phyloP scores from a whole-genome alignment of 108 stramenopile genomes.

The Skeletonema marinoi region DNA sequence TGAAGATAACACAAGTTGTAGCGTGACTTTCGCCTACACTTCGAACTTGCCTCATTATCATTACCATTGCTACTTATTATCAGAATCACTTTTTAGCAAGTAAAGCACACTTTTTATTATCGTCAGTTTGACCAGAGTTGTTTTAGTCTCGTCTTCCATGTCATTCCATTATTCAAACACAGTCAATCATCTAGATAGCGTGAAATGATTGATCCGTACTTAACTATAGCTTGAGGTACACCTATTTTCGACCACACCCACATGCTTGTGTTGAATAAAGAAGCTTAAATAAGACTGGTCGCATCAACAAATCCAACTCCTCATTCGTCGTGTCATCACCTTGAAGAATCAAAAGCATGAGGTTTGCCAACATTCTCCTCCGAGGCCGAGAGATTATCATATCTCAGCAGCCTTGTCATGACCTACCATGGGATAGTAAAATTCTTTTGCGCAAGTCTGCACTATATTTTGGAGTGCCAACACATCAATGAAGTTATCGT shows the following conservation, averaged over 20 bases:
- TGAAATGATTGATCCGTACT: conserved; percentile 82
- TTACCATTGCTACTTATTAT: neutral
- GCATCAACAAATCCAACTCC: conserved; percentile 65
- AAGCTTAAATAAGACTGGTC: conserved; percentile 76
- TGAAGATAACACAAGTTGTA: neutral
- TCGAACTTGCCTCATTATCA: neutral
- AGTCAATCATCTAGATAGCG: conserved; percentile 73
- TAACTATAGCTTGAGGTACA: conserved; percentile 68
- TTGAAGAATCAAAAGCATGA: conserved; percentile 69
- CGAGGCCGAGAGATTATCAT: conserved; percentile 31
- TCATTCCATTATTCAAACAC: conserved; percentile 57
- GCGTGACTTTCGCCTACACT: neutral
- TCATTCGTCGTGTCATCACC: conserved; percentile 58
- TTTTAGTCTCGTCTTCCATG: conserved; percentile 3
- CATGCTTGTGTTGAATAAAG: conserved; percentile 44
- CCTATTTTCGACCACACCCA: conserved; percentile 59
- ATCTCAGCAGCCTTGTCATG: conserved; percentile 85
- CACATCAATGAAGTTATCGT: conserved; percentile 72
- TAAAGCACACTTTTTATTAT: neutral
- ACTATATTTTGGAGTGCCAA: conserved; percentile 82
- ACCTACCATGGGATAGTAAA: conserved; percentile 75
- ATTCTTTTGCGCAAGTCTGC: conserved; percentile 81
- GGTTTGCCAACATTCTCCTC: conserved; percentile 84
- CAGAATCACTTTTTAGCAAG: neutral
- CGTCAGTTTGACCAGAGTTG: neutral